These are phyloP conservation scores for Ruellia speciosa DNA, from an alignment of 305 asterid genomes.

Conservation along the genomic window DNA sequence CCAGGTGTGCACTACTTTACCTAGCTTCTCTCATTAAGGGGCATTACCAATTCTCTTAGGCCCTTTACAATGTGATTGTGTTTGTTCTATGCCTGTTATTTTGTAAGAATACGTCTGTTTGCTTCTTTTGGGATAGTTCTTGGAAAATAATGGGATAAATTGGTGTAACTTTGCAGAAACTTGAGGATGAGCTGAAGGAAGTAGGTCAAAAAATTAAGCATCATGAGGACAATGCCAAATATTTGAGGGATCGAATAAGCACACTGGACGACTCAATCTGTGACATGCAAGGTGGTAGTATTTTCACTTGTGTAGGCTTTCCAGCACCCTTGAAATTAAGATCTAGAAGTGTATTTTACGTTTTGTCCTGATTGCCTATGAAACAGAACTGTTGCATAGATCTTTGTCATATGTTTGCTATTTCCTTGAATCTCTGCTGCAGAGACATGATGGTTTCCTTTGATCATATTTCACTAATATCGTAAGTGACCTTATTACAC, in stretches of 20 bases:
- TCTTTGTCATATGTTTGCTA: background rate
- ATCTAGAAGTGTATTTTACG: background rate
- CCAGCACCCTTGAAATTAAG: background rate
- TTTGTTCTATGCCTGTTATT: slow-evolving; percentile 3
- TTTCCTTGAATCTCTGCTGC: background rate
- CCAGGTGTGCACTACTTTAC: slow-evolving; percentile 31
- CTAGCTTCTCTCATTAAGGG: background rate
- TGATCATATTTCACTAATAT: slow-evolving; percentile 3
- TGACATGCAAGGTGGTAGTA: slow-evolving; percentile 43
- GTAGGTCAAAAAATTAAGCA: slow-evolving; percentile 53
- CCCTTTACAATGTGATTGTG: background rate
- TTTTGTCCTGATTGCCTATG: background rate
- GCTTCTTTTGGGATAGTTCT: background rate
- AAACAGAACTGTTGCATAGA: background rate
- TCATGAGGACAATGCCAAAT: slow-evolving; percentile 47
- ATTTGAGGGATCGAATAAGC: slow-evolving; percentile 33
- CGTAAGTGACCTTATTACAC: background rate
- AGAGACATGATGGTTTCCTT: slow-evolving; percentile 4
- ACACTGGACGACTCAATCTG: slow-evolving; percentile 49
- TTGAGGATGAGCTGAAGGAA: slow-evolving; percentile 51
- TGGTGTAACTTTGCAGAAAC: slow-evolving; percentile 40
- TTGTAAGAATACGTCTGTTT: background rate
- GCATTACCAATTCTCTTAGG: background rate
- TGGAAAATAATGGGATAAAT: slow-evolving; percentile 13
- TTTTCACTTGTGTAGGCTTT: slow-evolving; percentile 1